Conservation (phyloP, 1,139 yeast genomes). For the Debaryomycetaceae sp. region DNA sequence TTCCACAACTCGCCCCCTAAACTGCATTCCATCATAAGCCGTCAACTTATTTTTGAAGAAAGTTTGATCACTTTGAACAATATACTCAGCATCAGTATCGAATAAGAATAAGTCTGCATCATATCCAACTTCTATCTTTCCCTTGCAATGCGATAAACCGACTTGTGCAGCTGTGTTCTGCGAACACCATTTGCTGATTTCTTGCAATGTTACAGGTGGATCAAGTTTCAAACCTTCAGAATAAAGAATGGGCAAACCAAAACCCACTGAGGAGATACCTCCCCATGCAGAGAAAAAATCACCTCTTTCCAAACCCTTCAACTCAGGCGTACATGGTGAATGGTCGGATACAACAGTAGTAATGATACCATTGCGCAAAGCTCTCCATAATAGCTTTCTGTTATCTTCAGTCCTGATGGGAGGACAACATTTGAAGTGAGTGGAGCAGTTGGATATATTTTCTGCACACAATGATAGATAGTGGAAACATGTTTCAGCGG, state of each 20-base stretch:
- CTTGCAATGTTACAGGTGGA: constrained; percentile 54
- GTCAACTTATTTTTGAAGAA: constrained; percentile 82
- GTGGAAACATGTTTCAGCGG: constrained; percentile 95
- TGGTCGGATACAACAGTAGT: constrained; percentile 93
- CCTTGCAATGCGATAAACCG: constrained; percentile 72
- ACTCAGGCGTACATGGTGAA: constrained; percentile 91
- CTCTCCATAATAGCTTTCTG: constrained; percentile 72
- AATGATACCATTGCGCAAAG: constrained; percentile 60
- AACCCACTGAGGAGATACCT: constrained; percentile 91
- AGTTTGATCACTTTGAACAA: constrained; percentile 56
- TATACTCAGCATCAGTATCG: constrained; percentile 58
- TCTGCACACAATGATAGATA: constrained; percentile 78
- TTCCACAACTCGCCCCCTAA: constrained; percentile 72
- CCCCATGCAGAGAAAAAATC: constrained; percentile 96
- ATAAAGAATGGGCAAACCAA: constrained; percentile 77
- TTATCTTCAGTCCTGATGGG: constrained; percentile 80
- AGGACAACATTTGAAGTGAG: constrained; percentile 91
- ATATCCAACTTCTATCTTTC: constrained; percentile 64
- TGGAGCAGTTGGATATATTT: constrained; percentile 66
- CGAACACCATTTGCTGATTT: constrained; percentile 76
- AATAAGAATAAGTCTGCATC: constrained; percentile 88
- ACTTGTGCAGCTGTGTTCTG: constrained; percentile 82
- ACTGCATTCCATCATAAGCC: constrained; percentile 71
- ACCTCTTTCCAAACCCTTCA: constrained; percentile 77
- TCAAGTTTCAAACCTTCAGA: constrained; percentile 63